Base-by-base conservation (phyloP, 208 protist genomes). In the Acanthamoeba royreba region DNA sequence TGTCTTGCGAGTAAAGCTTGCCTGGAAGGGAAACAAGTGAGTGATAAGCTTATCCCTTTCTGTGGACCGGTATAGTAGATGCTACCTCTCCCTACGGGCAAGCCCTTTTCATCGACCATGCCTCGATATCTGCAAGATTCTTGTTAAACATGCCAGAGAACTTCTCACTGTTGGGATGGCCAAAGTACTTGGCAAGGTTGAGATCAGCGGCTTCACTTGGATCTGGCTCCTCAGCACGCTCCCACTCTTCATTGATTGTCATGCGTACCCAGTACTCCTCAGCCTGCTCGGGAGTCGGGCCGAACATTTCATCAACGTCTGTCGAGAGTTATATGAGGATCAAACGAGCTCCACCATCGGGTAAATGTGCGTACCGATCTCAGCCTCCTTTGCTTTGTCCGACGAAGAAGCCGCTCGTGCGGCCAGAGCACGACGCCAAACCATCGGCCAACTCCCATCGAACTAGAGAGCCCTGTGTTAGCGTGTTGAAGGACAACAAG, bases 241-340 rank as follows among this genome's bases (percentile, higher is more conserved):
- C 74, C 74, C 74, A 85, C 8, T 85, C 74, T 9, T 85, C 74
- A 33, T 85, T 85, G 74, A 85, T 85, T 25, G 74, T 85, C 74
- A 85, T 52, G 13, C 40, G 74, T 25, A 85, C 7, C 74, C 74
- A 85, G 43, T 85, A 45, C 74, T 85, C 43, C 25, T 31, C 43
- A 5, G 25, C 9, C n/a, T n/a, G 43, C 22, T 85, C 74, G 2
- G 74, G n/a, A 11, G 40, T 38, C 15, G 42, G 22, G 22, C 22
- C 43, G 45, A 85, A 85, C 40, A 85, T 85, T 25, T 28, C 74
- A 22, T 85, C 74, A 4, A 53, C 43, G 43, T 85, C 74, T 85
- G 74, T n/a, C n/a, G n/a, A n/a, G n/a, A n/a, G n/a, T n/a, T n/a
- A n/a, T n/a, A n/a, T n/a, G n/a, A n/a, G n/a, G n/a, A n/a, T n/a